Evolutionary conservation across 2,329 filamentous ascomycete genomes (phyloP).

Genomic region (Hawksworthiomyces lignivorus): DNA sequence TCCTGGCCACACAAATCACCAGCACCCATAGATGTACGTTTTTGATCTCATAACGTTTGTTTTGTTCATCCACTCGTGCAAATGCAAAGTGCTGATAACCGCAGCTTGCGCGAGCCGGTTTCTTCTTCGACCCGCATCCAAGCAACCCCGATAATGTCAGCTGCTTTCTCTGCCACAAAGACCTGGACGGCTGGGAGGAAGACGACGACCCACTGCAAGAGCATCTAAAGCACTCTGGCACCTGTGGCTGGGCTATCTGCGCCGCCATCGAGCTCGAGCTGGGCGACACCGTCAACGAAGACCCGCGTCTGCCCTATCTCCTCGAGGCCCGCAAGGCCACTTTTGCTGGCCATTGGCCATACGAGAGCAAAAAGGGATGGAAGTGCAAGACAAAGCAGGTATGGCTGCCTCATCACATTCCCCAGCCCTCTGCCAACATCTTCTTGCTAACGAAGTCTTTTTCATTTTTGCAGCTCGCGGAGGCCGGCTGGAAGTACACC

Average conservation of each 20-base stretch:
- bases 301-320: constrained; percentile 67
- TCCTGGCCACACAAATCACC: constrained; percentile 75
- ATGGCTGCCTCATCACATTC: no score
- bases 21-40: constrained; percentile 53
- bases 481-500: constrained; percentile 91
- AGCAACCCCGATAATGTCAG: constrained; percentile 77
- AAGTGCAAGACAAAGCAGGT: constrained; percentile 85
- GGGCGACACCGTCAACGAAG: constrained; percentile 57
- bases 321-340: constrained; percentile 72
- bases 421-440: no score
- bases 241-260: constrained; percentile 82
- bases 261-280: constrained; percentile 53
- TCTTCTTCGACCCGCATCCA: constrained; percentile 74
- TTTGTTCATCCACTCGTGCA: no score
- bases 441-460: no score
- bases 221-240: constrained; percentile 72
- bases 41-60: constrained; percentile 26
- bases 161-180: constrained; percentile 80
- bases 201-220: constrained; percentile 77
- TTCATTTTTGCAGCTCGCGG: constrained; percentile 78
- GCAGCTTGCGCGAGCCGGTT: constrained; percentile 83
- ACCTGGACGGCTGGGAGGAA: constrained; percentile 86
- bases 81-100: constrained; percentile 4
- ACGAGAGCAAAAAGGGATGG: constrained; percentile 83
- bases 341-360: constrained; percentile 79